Percentiles rank a stretch among this genome's conserved stretches.
These are phyloP conservation scores for Penicillium polonicum DNA, from an alignment of 2,329 filamentous ascomycete genomes.

Conservation along the genomic window DNA sequence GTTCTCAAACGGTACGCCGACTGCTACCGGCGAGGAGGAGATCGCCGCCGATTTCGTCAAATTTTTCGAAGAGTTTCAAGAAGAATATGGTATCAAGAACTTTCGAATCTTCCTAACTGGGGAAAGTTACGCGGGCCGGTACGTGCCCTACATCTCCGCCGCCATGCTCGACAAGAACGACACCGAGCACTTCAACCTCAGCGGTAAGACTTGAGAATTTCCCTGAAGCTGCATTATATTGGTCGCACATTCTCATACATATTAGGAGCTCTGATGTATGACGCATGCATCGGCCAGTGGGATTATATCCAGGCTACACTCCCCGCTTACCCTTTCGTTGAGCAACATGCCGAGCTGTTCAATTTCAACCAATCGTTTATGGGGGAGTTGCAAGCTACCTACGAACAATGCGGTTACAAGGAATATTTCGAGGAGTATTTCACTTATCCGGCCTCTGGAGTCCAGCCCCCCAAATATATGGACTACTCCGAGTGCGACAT, in stretches of 20 bases:
- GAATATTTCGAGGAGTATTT: conserved; percentile 52
- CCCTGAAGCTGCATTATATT: background rate
- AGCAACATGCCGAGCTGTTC: conserved; percentile 45
- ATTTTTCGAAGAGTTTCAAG: conserved; percentile 76
- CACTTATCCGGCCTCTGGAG: conserved; percentile 47
- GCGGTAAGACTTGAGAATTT: conserved; percentile 44
- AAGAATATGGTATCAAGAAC: conserved; percentile 65
- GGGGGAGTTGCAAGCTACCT: conserved; percentile 39
- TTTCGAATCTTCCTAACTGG: conserved; percentile 73
- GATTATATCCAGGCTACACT: conserved; percentile 36
- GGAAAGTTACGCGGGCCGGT: conserved; percentile 68
- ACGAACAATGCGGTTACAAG: conserved; percentile 48
- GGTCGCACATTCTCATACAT: background rate
- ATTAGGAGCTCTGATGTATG: conserved; percentile 64
- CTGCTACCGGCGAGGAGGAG: conserved; percentile 67
- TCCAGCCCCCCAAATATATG: conserved; percentile 60
- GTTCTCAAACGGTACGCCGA: conserved; percentile 65
- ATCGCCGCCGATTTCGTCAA: conserved; percentile 69
- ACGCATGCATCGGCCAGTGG: conserved; percentile 57
- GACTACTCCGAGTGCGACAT: conserved; percentile 55
- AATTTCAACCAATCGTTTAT: conserved; percentile 47
- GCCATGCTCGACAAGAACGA: conserved; percentile 71
- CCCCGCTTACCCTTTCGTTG: conserved; percentile 44
- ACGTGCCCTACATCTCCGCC: conserved; percentile 71
- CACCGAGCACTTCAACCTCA: conserved; percentile 65